Conservation (phyloP, 2,329 filamentous ascomycete species). For the Penicillium nordicum region DNA sequence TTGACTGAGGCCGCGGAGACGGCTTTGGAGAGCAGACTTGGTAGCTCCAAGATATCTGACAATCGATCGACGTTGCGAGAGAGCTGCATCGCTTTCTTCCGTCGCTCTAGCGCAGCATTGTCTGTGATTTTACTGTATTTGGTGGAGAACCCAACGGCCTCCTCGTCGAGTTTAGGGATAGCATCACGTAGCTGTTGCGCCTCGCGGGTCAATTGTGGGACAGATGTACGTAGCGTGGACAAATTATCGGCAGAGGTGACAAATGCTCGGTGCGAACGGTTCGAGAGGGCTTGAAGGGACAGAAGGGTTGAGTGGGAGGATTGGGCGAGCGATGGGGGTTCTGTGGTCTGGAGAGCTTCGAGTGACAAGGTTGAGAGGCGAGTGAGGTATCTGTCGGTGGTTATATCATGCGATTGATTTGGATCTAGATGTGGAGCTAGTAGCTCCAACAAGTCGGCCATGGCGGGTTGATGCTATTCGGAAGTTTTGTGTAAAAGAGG, state of each 20-base stretch:
- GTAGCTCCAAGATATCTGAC: slow-evolving; percentile 86
- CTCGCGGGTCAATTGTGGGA: slow-evolving; percentile 67
- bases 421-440: slow-evolving; percentile 60
- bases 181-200: slow-evolving; percentile 65
- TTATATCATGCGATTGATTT: slow-evolving; percentile 31
- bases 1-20: slow-evolving; percentile 45
- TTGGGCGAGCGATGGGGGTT: slow-evolving; percentile 77
- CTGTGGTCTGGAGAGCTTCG: slow-evolving; percentile 66
- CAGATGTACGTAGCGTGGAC: slow-evolving; percentile 64
- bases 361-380: slow-evolving; percentile 74
- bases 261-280: slow-evolving; percentile 80
- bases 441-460: slow-evolving; percentile 74
- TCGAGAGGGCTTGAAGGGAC: slow-evolving; percentile 81
- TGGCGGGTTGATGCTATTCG: slow-evolving; percentile 31
- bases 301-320: slow-evolving; percentile 75
- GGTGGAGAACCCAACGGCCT: slow-evolving; percentile 74
- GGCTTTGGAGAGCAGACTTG: slow-evolving; percentile 76
- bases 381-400: slow-evolving; percentile 63
- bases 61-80: slow-evolving; percentile 84
- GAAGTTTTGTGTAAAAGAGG: slow-evolving; percentile 15
- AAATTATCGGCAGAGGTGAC: slow-evolving; percentile 78
- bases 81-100: slow-evolving; percentile 76
- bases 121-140: slow-evolving; percentile 74
- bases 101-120: slow-evolving; percentile 65
- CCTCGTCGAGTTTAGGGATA: slow-evolving; percentile 74